A percentile compares a stretch with the other conserved stretches of the same genome.
These are phyloP conservation scores for Fusarium brachygibbosum DNA, from an alignment of 2,329 filamentous ascomycete species.

Conservation along the genomic window DNA sequence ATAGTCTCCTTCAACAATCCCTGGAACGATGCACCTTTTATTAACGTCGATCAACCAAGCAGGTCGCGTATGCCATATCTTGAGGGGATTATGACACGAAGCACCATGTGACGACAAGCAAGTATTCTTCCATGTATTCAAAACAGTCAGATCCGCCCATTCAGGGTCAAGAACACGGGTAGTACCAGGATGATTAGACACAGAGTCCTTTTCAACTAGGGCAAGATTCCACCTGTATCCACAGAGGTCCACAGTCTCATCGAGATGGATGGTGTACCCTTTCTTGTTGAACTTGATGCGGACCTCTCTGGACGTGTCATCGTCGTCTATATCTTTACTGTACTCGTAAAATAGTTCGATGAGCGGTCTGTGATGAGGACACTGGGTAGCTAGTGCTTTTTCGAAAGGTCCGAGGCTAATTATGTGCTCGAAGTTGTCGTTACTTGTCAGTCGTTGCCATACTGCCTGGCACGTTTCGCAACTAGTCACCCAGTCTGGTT, in stretches of 20 bases:
- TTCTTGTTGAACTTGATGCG: fast-evolving
- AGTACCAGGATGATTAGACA: neutral
- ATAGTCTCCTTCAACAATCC: neutral
- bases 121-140: neutral
- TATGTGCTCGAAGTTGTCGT: neutral
- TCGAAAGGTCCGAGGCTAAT: neutral
- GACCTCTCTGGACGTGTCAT: neutral
- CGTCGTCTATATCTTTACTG: neutral
- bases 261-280: neutral
- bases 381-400: neutral
- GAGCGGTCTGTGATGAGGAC: neutral
- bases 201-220: neutral
- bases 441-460: neutral
- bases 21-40: conserved; percentile 1
- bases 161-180: neutral
- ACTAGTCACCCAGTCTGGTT: neutral
- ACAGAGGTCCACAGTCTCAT: neutral
- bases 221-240: neutral
- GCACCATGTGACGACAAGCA: neutral
- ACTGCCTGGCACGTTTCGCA: neutral
- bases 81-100: neutral
- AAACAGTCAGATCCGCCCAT: neutral
- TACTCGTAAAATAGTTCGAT: neutral
- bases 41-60: conserved; percentile 17
- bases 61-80: conserved; percentile 5